A percentile compares a stretch with the other conserved stretches of the same genome.
These are phyloP conservation scores for Fraxinus cuspidata DNA, from an alignment of 257 asterid genomes.

Conservation along the genomic window DNA sequence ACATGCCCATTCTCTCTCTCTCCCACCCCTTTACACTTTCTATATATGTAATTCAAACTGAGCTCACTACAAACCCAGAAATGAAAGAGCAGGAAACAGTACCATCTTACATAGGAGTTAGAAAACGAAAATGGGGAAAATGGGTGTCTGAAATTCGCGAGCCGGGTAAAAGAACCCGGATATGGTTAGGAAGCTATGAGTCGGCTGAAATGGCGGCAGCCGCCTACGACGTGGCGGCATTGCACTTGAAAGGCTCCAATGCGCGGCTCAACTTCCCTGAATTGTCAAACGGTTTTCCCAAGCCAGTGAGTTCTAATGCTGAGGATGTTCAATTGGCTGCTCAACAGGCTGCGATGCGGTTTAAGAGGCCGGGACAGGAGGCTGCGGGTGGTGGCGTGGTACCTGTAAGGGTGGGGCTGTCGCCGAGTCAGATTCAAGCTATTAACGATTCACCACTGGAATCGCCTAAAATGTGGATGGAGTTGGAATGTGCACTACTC, in stretches of 20 bases:
- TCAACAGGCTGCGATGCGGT: slow-evolving; percentile 52
- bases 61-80: background rate
- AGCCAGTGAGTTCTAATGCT: slow-evolving; percentile 38
- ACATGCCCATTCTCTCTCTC: slow-evolving; percentile 5
- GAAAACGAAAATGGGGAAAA: slow-evolving; percentile 59
- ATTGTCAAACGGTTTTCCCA: slow-evolving; percentile 37
- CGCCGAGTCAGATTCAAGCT: slow-evolving; percentile 60
- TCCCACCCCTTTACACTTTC: background rate
- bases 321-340: slow-evolving; percentile 50
- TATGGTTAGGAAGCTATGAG: slow-evolving; percentile 66
- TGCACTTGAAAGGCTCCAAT: slow-evolving; percentile 45
- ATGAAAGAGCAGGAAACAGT: slow-evolving; percentile 29
- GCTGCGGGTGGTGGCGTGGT: background rate
- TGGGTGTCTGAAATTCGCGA: slow-evolving; percentile 72
- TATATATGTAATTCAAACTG: background rate
- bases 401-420: slow-evolving; percentile 48
- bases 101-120: slow-evolving; percentile 37
- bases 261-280: slow-evolving; percentile 57
- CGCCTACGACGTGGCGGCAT: slow-evolving; percentile 65
- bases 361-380: slow-evolving; percentile 13
- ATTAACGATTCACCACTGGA: slow-evolving; percentile 64
- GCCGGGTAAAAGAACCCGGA: slow-evolving; percentile 51
- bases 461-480: slow-evolving; percentile 72
- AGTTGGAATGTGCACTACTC: slow-evolving; percentile 27
- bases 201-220: slow-evolving; percentile 67